Evolutionary conservation across 169 alveolate genomes (phyloP), one percentile per base, ranked within the genome.

Genomic region (Amoebophrya sp.): DNA sequence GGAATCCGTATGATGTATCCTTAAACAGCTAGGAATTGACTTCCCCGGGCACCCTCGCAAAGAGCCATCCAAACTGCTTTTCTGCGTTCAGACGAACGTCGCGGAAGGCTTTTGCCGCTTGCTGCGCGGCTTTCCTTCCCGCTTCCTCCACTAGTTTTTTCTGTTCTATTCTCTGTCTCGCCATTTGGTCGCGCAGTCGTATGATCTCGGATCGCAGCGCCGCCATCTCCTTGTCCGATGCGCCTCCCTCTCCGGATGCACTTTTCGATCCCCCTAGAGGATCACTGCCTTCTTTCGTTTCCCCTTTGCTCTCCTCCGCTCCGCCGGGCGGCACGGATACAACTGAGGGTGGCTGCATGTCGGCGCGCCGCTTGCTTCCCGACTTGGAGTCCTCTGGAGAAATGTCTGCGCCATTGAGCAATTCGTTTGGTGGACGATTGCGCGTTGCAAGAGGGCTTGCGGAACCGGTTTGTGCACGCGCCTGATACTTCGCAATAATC

Each of bases 51-150:
- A 65, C 26, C 83, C 83, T 65, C 33, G 83, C 12, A 26, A 65
- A 65, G 83, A 65, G 83, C 83, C 83, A 65, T 26, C 83, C 83
- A 36, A 65, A 65, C 83, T 65, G 83, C 83, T 65, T 65, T 36
- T 65, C 83, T 10, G 83, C 83, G 33, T 65, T 65, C 39, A 65
- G 33, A 36, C 83, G 83, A 10, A 65, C 83, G 83, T 65, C 83
- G 83, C 83, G 83, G n/a, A 65, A 65, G 26, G 83, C 83, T 26
- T 65, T 65, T 26, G 83, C 83, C 2, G 83, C 83, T 65, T 65
- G 83, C 26, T 65, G 83, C 2, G 83, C 83, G 10, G 83, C 83
- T 18, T 65, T 65, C 33, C 83, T 1, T 1, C 83, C 83, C 1
- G 83, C 83, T 26, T 65, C 83, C 39, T 65, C 83, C 26, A 65